These are phyloP conservation scores for Kentomonas sorsogonicus DNA, from an alignment of 208 protist genomes.

Conservation along the genomic window DNA sequence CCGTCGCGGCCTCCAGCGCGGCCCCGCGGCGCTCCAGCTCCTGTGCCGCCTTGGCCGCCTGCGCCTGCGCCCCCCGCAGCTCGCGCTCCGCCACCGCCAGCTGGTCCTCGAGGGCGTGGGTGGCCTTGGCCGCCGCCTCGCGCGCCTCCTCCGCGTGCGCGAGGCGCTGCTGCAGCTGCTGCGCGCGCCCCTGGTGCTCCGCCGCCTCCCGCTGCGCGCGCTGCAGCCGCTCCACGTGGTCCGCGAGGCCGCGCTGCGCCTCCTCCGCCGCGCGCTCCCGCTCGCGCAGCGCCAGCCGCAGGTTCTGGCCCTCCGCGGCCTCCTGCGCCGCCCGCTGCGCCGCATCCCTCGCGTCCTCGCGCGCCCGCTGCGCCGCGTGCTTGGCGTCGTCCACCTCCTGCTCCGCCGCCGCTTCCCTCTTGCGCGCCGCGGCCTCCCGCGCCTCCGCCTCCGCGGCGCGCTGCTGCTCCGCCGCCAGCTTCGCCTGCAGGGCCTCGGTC, in stretches of 20 bases:
- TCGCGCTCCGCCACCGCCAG: slow-evolving; percentile 23
- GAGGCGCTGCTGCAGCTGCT: slow-evolving; percentile 13
- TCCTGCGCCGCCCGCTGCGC: slow-evolving; percentile 20
- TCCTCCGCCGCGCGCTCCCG: not conserved
- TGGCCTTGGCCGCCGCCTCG: too few relatives aligned
- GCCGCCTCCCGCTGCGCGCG: slow-evolving; percentile 9
- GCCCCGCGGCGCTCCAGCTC: slow-evolving; percentile 22
- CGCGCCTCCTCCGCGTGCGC: slow-evolving; percentile 9
- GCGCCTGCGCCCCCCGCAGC: not conserved
- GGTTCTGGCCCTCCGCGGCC: slow-evolving; percentile 13
- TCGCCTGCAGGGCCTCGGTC: slow-evolving; percentile 21
- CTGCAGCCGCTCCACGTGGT: slow-evolving; percentile 11
- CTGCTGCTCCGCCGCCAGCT: slow-evolving; percentile 23
- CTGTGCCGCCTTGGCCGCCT: slow-evolving; percentile 14
- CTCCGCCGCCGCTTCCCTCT: slow-evolving; percentile 23
- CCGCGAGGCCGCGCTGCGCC: too few relatives aligned
- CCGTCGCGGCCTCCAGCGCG: slow-evolving; percentile 20
- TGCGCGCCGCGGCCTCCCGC: slow-evolving; percentile 13
- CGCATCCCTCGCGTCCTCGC: slow-evolving; percentile 12
- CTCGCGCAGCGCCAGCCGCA: not conserved
- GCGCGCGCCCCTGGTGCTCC: slow-evolving; percentile 11
- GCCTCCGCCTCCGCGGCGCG: slow-evolving; percentile 14
- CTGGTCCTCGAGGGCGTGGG: slow-evolving; percentile 4
- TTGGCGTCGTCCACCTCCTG: slow-evolving; percentile 10
- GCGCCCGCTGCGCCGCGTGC: slow-evolving; percentile 18